These are phyloP conservation scores for Metschnikowia lachancei DNA, from an alignment of 805 yeast genomes.

Conservation along the genomic window DNA sequence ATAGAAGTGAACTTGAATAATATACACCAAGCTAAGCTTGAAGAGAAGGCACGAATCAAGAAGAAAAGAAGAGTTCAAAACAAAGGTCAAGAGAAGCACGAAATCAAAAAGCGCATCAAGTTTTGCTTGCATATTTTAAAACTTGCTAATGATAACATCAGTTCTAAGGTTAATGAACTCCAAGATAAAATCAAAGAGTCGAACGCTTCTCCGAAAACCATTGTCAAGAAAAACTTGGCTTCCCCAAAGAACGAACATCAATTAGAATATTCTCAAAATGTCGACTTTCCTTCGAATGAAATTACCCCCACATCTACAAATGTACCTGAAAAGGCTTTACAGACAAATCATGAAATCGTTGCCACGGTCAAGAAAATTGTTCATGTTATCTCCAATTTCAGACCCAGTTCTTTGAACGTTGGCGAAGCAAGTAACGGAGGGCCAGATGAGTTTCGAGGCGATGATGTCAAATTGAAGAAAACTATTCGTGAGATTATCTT, in stretches of 20 bases:
- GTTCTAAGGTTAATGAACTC: constrained; percentile 60
- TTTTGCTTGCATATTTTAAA: constrained; percentile 77
- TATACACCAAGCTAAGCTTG: constrained; percentile 32
- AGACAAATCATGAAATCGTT: constrained; percentile 77
- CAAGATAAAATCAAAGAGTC: constrained; percentile 53
- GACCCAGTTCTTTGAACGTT: constrained; percentile 32
- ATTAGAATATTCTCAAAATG: background rate
- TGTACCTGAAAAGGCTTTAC: constrained; percentile 26
- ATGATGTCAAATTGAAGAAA: constrained; percentile 44
- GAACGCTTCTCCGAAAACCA: constrained; percentile 12
- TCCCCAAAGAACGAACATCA: background rate
- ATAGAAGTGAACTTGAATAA: constrained; percentile 46
- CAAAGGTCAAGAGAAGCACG: constrained; percentile 35
- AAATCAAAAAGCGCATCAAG: constrained; percentile 70
- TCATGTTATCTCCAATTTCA: constrained; percentile 78
- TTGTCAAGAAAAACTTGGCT: constrained; percentile 3
- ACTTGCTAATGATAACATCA: constrained; percentile 75
- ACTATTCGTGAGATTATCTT: constrained; percentile 78
- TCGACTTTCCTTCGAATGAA: constrained; percentile 1
- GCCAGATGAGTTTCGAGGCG: constrained; percentile 9
- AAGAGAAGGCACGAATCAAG: constrained; percentile 18
- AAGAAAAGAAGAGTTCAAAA: constrained; percentile 13
- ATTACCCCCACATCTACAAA: constrained; percentile 2
- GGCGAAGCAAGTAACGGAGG: constrained; percentile 12
- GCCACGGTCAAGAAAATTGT: constrained; percentile 88